A percentile compares a stretch with the other conserved stretches of the same genome.
phyloP scores from a whole-genome alignment of 2,329 filamentous ascomycete species.

The Colletotrichum australisinense region DNA sequence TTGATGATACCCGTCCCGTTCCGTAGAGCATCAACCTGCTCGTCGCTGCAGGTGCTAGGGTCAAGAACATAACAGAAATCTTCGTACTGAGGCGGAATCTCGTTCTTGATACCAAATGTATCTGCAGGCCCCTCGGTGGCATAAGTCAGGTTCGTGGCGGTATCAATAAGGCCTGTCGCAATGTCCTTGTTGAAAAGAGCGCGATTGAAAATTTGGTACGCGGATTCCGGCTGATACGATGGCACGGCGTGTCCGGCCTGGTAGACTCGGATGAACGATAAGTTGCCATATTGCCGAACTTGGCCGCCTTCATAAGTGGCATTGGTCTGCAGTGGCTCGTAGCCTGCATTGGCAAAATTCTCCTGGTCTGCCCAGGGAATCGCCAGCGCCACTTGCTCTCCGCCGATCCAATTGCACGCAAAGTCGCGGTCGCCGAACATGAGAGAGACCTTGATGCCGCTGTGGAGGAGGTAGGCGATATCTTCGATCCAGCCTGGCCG shows the following conservation, averaged over 20 bases:
- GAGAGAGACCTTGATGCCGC: conserved; percentile 69
- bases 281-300: conserved; percentile 75
- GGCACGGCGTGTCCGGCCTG: conserved; percentile 69
- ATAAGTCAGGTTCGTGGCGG: conserved; percentile 34
- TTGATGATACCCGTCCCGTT: conserved; percentile 62
- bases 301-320: conserved; percentile 69
- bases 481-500: conserved; percentile 54
- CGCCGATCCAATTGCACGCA: conserved; percentile 69
- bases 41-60: conserved; percentile 48
- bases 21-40: conserved; percentile 63
- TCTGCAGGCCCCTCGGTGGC: conserved; percentile 37
- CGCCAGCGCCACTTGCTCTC: conserved; percentile 56
- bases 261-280: conserved; percentile 69
- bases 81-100: conserved; percentile 37
- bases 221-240: conserved; percentile 59
- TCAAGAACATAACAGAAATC: conserved; percentile 42
- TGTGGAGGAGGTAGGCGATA: conserved; percentile 55
- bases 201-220: conserved; percentile 61
- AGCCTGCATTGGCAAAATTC: conserved; percentile 60
- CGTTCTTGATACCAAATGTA: conserved; percentile 36
- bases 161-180: conserved; percentile 38
- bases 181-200: conserved; percentile 44
- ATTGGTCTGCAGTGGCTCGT: conserved; percentile 70
- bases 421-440: conserved; percentile 65
- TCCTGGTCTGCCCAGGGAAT: conserved; percentile 45